These are phyloP conservation scores for Tulasnella sp. DNA, from an alignment of 768 basidiomycete genomes.

Conservation along the genomic window DNA sequence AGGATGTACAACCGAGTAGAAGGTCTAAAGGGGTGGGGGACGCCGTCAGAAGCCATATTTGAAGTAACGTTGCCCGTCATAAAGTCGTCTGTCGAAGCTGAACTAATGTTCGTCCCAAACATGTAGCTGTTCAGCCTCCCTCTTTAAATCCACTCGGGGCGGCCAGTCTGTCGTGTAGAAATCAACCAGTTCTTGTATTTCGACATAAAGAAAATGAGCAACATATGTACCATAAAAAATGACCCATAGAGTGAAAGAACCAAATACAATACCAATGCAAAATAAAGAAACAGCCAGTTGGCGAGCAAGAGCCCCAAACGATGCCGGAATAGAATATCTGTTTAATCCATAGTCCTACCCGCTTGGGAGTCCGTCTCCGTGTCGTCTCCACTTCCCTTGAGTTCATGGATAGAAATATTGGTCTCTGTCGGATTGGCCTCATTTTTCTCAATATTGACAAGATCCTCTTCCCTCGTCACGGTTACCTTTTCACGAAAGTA, in stretches of 20 bases:
- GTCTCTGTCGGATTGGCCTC: neutral
- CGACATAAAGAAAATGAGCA: no score
- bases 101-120: neutral
- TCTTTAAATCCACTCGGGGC: neutral
- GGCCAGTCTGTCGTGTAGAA: no score
- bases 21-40: conserved; percentile 53
- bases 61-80: conserved; percentile 41
- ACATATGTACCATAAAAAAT: no score
- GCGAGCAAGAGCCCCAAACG: neutral
- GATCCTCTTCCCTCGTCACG: neutral
- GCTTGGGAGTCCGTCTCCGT: neutral
- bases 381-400: neutral
- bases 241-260: no score
- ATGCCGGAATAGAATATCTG: neutral
- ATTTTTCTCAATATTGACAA: neutral
- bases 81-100: neutral
- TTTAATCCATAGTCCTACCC: neutral
- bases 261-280: no score
- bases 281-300: neutral
- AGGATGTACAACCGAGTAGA: conserved; percentile 50
- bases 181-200: no score
- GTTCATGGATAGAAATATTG: neutral
- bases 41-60: conserved; percentile 53
- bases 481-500: neutral
- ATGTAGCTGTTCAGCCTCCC: neutral